Conservation (phyloP, 139 green algal species). For the Chlorella sp. region DNA sequence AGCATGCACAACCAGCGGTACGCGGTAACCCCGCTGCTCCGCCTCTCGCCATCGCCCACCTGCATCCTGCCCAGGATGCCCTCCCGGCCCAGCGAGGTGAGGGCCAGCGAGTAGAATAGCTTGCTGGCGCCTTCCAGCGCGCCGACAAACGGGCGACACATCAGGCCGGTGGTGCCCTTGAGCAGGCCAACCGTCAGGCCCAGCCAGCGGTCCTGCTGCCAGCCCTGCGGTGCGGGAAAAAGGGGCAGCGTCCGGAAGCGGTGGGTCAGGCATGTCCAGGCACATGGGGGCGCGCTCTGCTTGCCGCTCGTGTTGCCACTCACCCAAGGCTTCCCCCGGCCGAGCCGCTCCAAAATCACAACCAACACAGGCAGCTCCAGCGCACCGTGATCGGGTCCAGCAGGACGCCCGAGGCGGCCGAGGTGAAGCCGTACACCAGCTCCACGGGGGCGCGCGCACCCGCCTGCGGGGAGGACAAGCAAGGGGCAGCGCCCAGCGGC, state of each 20-base stretch:
- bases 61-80: conserved; percentile 82
- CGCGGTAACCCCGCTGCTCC: background rate
- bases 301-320: background rate
- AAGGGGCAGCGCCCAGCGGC: too few relatives aligned
- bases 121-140: conserved; percentile 66
- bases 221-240: conserved; percentile 40
- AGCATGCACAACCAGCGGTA: too few relatives aligned
- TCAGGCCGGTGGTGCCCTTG: conserved; percentile 72
- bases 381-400: conserved; percentile 69
- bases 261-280: background rate
- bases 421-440: conserved; percentile 57
- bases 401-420: conserved; percentile 58
- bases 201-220: conserved; percentile 43
- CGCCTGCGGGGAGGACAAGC: conserved; percentile 23
- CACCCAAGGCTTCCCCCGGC: background rate
- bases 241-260: background rate
- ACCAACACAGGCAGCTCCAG: background rate
- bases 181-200: conserved; percentile 59
- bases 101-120: conserved; percentile 63
- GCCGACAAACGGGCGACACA: conserved; percentile 64
- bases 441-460: conserved; percentile 57
- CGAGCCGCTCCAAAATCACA: background rate
- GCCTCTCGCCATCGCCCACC: background rate
- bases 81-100: conserved; percentile 78
- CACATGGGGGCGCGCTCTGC: background rate